Evolutionary conservation across 257 asterid genomes (phyloP), one percentile per base, ranked within the genome.

Genomic region (Verbascum thapsus): DNA sequence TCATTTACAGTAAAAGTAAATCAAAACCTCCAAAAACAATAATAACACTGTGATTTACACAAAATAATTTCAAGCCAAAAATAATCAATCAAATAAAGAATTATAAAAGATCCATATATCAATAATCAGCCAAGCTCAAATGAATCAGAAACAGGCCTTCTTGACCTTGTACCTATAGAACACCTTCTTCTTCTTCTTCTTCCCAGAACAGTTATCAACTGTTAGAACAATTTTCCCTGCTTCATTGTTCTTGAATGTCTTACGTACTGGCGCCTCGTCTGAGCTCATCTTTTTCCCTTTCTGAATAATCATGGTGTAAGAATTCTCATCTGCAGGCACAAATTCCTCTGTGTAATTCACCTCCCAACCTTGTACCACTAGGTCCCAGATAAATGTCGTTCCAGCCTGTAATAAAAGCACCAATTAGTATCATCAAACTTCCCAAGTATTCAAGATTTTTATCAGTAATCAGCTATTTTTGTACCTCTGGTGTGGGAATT

Each of bases 291-390:
- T 88, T 85, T 78, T 83, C 40, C 74, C 81, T 56, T 83, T 88
- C 47, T 81, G 96, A 40, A 88, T 66, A 7, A 88, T 85, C 60
- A 88, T 80, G 30, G 96, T 85, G 1, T 83, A 88, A 6, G 91
- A 88, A 22, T 52, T 63, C 72, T 83, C 91, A 54, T 81, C 80
- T 7, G 76, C 52, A 1, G 96, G 95, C 49, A 88, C 86, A 47
- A 85, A 85, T 66, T 85, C 96, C 64, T 85, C 95, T 8, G 80
- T 83, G 69, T 83, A 88, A 32, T 67, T 81, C 83, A 88, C 95
- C 54, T 83, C 95, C 89, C 96, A 84, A 0, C 91, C 90, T 1
- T 78, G 37, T 11, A 85, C 83, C 11, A 71, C 59, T 4, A 85
- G 67, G 67, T 88, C 95, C 96, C 96, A 88, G 58, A 80, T 78